Evolutionary conservation across 345 rosid species (phyloP), one percentile per base, ranked within the genome.

Genomic region (Ricinus communis): DNA sequence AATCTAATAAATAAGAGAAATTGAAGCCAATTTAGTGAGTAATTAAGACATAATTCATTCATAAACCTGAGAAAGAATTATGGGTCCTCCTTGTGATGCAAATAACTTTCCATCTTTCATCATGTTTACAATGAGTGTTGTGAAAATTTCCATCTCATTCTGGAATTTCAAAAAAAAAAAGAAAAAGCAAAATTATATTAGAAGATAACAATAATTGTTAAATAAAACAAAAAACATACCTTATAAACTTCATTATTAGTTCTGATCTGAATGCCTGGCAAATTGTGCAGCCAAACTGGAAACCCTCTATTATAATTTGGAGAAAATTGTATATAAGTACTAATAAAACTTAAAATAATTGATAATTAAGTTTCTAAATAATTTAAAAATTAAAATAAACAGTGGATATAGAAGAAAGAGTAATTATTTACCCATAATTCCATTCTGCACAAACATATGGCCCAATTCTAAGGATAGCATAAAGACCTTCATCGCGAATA

Each of bases 401-500:
- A n/a, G n/a, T n/a, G n/a, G n/a, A n/a, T n/a, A n/a, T n/a, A n/a
- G n/a, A n/a, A n/a, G n/a, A n/a, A n/a, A n/a, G n/a, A 33, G 6
- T 33, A 33, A 2, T 2, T 33, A 33, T 2, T 33, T 51, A 71
- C 36, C 50, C 49, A 10, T 71, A 51, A 16, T 50, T 69, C 72
- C 68, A 62, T 15, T 61, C 58, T 16, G 59, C 67, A 27, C 93
- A 91, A 15, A 86, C 91, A 30, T 87, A 89, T 1, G 95, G 95
- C 55, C 93, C 93, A 31, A 91, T 91, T 0, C 88, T 84, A 16
- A 91, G 86, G 68, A 91, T 76, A 0, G 79, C 84, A 22, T 87
- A 87, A 0, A 91, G 80, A 13, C 91, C 90, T 0, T 76, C 76
- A 0, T 65, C 45, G 25, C 85, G 87, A 25, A 91, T 64, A 6